Percentiles rank a stretch among this genome's conserved stretches.
phyloP scores from a whole-genome alignment of 495 filamentous ascomycete species.

The Tuber indicum region DNA sequence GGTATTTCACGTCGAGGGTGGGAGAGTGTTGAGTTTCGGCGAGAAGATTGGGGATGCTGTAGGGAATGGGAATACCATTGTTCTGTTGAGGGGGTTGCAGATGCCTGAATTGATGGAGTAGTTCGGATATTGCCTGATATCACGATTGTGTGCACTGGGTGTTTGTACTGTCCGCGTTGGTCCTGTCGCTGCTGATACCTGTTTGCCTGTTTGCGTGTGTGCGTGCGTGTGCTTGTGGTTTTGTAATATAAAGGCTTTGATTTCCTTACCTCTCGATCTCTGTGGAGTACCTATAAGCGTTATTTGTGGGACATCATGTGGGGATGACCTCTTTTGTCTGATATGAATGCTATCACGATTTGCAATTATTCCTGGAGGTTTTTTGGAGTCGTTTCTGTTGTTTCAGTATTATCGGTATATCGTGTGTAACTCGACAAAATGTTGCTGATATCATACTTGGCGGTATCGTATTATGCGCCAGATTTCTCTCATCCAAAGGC shows the following conservation, averaged over 20 bases:
- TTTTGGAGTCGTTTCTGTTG: neutral
- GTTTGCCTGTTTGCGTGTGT: neutral
- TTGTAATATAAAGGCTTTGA: neutral
- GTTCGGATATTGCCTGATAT: neutral
- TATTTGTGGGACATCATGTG: neutral
- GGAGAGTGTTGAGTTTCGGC: slow-evolving; percentile 73
- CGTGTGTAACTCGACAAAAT: neutral
- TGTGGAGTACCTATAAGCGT: neutral
- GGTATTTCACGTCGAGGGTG: slow-evolving; percentile 88
- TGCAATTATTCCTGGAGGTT: neutral
- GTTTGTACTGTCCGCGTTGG: neutral
- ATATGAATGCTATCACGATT: neutral
- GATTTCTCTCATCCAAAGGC: neutral
- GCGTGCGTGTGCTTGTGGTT: neutral
- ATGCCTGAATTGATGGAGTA: slow-evolving; percentile 49
- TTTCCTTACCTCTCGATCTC: neutral
- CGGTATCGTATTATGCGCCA: neutral
- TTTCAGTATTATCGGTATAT: neutral
- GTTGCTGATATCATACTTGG: neutral
- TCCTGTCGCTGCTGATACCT: neutral
- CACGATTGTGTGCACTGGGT: neutral
- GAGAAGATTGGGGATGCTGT: slow-evolving; percentile 69
- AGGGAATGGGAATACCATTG: slow-evolving; percentile 76
- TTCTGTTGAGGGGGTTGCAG: slow-evolving; percentile 73
- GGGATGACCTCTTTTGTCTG: neutral